Conservation (phyloP, 139 green algal species). For the Chlamydomonas applanata region DNA sequence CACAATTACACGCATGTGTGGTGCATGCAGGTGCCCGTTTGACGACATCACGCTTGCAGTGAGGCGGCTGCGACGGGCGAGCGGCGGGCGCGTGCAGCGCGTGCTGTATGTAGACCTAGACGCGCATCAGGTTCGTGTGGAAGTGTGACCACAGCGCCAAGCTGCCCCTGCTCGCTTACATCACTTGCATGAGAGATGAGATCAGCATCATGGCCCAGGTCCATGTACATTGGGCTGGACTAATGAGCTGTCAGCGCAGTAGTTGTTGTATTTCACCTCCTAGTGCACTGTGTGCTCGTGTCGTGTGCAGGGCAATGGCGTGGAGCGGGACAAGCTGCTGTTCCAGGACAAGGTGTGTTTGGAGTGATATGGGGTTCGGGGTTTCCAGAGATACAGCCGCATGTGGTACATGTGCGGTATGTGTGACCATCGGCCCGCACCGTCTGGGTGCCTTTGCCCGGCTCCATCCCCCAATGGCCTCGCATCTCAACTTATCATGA, state of each 20-base stretch:
- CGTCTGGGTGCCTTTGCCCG: not conserved
- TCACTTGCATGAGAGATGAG: too few relatives aligned
- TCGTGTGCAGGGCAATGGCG: constrained; percentile 63
- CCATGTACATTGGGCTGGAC: too few relatives aligned
- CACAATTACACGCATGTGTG: too few relatives aligned
- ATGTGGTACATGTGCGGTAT: not conserved
- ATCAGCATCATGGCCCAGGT: too few relatives aligned
- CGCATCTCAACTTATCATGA: too few relatives aligned
- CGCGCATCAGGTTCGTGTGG: too few relatives aligned
- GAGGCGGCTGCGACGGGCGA: constrained; percentile 32
- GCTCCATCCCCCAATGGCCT: not conserved
- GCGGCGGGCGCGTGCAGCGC: constrained; percentile 22
- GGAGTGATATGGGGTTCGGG: too few relatives aligned
- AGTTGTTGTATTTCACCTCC: not conserved
- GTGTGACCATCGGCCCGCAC: not conserved
- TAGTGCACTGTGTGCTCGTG: too few relatives aligned
- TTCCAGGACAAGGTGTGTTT: constrained; percentile 31
- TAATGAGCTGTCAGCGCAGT: too few relatives aligned
- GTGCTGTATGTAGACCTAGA: constrained; percentile 76
- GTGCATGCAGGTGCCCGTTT: constrained; percentile 69
- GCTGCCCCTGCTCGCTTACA: too few relatives aligned
- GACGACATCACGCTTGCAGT: constrained; percentile 66
- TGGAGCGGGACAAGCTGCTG: constrained; percentile 65
- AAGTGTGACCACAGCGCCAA: too few relatives aligned
- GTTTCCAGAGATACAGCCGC: too few relatives aligned